These are phyloP conservation scores for Luffa aegyptiaca DNA, from an alignment of 306 rosid genomes.

Conservation along the genomic window DNA sequence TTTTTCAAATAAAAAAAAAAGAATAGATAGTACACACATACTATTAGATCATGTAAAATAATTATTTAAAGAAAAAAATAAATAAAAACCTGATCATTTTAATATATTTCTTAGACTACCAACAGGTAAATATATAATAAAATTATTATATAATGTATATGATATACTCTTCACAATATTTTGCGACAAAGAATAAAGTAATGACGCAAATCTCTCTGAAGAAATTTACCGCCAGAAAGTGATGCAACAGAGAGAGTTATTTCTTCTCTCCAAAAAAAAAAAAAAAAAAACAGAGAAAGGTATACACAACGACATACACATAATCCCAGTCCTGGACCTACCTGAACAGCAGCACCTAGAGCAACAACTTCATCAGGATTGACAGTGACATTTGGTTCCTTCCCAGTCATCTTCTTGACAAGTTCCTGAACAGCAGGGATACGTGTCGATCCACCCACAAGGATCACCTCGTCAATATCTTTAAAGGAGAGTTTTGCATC, in stretches of 20 bases:
- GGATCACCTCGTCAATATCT: constrained; percentile 84
- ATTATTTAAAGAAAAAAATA: neutral
- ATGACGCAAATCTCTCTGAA: neutral
- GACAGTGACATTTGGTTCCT: constrained; percentile 85
- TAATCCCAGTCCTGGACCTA: neutral
- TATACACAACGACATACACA: neutral
- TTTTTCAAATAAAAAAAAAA: neutral
- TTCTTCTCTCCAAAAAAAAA: no score
- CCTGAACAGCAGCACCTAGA: constrained; percentile 96
- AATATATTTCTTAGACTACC: neutral
- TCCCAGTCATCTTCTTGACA: constrained; percentile 75
- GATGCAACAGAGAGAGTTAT: no score
- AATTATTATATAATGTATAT: neutral
- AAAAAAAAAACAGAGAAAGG: neutral
- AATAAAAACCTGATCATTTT: neutral
- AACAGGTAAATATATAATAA: neutral
- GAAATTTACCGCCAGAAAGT: neutral
- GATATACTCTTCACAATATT: neutral
- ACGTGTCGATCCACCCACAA: constrained; percentile 94
- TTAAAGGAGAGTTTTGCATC: constrained; percentile 84
- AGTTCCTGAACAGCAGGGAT: constrained; percentile 91
- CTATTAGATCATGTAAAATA: neutral
- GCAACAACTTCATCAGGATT: constrained; percentile 98
- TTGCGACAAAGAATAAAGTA: neutral
- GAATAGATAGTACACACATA: neutral